A percentile compares a stretch with the other conserved stretches of the same genome.
These are phyloP conservation scores for Botrytis byssoidea DNA, from an alignment of 2,329 filamentous ascomycete species.

Conservation along the genomic window DNA sequence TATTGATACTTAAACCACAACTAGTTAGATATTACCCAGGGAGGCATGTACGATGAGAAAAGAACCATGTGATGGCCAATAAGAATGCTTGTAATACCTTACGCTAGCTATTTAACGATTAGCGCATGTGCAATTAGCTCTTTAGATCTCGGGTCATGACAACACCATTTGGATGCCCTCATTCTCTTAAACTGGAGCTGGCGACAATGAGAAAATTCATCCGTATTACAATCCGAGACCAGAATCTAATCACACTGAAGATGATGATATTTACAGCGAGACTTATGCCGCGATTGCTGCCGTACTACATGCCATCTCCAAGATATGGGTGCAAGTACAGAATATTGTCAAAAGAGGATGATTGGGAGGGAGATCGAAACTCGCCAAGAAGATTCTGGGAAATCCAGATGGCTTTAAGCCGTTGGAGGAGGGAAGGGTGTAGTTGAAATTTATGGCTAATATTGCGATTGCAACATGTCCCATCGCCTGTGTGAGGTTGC, in stretches of 20 bases:
- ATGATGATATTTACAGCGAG: background rate
- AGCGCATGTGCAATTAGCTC: background rate
- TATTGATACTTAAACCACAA: background rate
- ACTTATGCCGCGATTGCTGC: background rate
- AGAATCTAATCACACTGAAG: background rate
- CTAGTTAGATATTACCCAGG: background rate
- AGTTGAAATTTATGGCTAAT: background rate
- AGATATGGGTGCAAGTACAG: background rate
- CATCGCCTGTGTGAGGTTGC: background rate
- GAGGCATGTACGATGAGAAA: background rate
- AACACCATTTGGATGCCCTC: background rate
- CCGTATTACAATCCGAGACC: background rate
- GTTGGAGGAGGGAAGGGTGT: background rate
- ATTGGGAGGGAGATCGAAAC: background rate
- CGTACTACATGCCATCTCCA: background rate
- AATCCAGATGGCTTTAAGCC: background rate
- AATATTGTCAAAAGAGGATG: background rate
- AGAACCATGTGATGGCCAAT: background rate
- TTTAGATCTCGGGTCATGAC: background rate
- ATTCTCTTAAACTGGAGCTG: background rate
- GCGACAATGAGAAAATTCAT: background rate
- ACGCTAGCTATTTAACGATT: background rate
- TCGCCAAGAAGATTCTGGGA: background rate
- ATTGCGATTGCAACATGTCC: background rate
- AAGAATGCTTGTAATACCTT: too few relatives aligned